Conservation (phyloP, 164 flowering plant species). For the Berberis vulgaris region DNA sequence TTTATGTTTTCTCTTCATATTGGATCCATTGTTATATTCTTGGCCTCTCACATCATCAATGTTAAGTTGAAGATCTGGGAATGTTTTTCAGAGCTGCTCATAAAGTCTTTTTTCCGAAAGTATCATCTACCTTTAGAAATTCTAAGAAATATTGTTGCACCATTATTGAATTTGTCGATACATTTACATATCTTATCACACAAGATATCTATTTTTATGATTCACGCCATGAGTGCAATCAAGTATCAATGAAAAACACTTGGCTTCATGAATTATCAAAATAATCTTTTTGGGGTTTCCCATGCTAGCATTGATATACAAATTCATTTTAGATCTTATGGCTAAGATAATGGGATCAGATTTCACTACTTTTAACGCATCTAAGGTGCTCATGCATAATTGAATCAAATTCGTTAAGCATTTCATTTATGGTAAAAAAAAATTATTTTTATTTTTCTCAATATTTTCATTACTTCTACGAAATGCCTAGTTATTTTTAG, state of each 20-base stretch:
- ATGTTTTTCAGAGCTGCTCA: not conserved
- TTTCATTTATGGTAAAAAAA: not conserved
- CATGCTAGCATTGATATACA: not conserved
- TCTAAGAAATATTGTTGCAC: not conserved
- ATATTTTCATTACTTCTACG: not conserved
- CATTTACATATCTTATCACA: not conserved
- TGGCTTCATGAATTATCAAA: too few species aligned
- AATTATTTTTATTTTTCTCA: not conserved
- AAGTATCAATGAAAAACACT: too few species aligned
- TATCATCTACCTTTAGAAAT: not conserved
- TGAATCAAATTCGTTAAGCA: too few species aligned
- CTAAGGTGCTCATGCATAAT: too few species aligned
- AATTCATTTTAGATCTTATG: not conserved
- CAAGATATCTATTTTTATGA: too few species aligned
- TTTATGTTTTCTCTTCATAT: constrained; percentile 6
- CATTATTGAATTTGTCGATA: not conserved
- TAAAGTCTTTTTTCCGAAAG: not conserved
- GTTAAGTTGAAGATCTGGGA: not conserved
- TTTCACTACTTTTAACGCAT: too few species aligned
- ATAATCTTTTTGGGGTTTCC: too few species aligned
- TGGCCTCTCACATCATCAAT: not conserved
- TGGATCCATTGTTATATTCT: constrained; percentile 6
- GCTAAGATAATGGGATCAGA: too few species aligned
- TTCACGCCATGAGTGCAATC: too few species aligned
- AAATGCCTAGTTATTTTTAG: not conserved